phyloP scores from a whole-genome alignment of 106 monocot species.

The Posidonia australis region DNA sequence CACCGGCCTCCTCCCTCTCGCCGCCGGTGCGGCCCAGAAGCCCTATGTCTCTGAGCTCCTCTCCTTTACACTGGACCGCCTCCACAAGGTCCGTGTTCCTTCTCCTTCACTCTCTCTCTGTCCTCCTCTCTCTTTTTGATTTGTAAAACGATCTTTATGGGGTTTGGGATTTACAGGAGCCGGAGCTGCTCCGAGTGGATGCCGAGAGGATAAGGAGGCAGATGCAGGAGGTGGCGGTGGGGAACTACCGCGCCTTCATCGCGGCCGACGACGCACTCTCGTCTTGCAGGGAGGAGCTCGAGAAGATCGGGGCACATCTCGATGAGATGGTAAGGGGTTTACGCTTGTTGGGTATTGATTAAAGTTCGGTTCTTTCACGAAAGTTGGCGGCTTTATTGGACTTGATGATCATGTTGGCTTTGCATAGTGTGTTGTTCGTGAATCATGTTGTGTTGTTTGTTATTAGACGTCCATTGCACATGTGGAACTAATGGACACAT shows the following conservation, averaged over 20 bases:
- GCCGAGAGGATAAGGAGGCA: constrained; percentile 83
- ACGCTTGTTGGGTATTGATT: not conserved
- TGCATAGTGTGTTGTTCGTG: no score
- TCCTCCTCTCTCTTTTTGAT: not conserved
- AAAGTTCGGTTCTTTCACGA: not conserved
- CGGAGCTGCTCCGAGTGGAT: constrained; percentile 91
- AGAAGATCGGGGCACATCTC: constrained; percentile 59
- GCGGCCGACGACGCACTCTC: constrained; percentile 69
- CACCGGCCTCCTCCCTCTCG: constrained; percentile 47
- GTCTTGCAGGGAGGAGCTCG: constrained; percentile 55
- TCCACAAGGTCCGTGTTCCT: constrained; percentile 61
- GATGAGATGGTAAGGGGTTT: constrained; percentile 53
- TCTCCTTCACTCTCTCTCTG: not conserved
- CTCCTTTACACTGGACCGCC: constrained; percentile 95
- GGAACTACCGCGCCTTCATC: constrained; percentile 87
- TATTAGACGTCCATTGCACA: no score
- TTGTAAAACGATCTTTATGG: not conserved
- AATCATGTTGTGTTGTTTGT: no score
- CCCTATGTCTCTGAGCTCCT: constrained; percentile 96
- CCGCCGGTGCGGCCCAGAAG: constrained; percentile 44
- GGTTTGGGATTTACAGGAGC: constrained; percentile 31
- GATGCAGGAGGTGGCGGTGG: constrained; percentile 99
- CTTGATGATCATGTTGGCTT: no score
- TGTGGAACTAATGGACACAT: no score
- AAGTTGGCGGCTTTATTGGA: not conserved